Evolutionary conservation across 2,329 filamentous ascomycete species (phyloP).

Genomic region (Calonectria pteridis): DNA sequence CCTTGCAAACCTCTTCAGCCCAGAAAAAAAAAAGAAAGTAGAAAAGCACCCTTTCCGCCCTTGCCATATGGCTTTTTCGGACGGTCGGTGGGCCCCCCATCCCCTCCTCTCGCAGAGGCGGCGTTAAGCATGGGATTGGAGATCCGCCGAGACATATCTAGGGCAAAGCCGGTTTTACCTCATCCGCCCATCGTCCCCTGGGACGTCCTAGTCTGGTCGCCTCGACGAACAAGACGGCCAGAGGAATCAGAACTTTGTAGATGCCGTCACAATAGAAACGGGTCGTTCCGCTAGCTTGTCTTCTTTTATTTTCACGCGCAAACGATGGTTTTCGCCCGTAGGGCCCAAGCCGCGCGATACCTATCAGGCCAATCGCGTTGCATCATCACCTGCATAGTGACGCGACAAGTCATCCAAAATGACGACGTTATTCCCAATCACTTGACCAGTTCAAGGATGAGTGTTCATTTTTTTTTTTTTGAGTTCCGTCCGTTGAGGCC

Average conservation of each 20-base stretch:
- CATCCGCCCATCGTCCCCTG: not conserved
- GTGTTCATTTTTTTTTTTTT: not conserved
- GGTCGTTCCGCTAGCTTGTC: not conserved
- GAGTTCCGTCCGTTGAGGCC: not conserved
- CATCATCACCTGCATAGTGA: not conserved
- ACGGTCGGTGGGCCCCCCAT: not conserved
- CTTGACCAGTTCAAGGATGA: not conserved
- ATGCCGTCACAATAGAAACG: not conserved
- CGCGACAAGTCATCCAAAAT: not conserved
- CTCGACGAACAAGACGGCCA: not conserved
- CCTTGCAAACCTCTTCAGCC: not conserved
- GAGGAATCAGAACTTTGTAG: not conserved
- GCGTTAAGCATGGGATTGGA: conserved; percentile 1
- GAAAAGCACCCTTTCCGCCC: not conserved
- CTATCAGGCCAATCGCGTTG: not conserved
- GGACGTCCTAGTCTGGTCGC: not conserved
- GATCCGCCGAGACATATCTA: conserved; percentile 5
- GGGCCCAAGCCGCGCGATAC: not conserved
- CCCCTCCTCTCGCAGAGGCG: not conserved
- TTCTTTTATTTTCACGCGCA: not conserved
- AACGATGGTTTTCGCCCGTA: not conserved
- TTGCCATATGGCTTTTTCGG: not conserved
- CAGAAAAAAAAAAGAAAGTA: not conserved
- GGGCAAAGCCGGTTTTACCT: not conserved
- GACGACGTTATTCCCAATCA: not conserved